A percentile compares a stretch with the other conserved stretches of the same genome.
Evolutionary conservation across 192 early-diverging fungal genomes (phyloP).

Genomic region (Funneliformis geosporum): DNA sequence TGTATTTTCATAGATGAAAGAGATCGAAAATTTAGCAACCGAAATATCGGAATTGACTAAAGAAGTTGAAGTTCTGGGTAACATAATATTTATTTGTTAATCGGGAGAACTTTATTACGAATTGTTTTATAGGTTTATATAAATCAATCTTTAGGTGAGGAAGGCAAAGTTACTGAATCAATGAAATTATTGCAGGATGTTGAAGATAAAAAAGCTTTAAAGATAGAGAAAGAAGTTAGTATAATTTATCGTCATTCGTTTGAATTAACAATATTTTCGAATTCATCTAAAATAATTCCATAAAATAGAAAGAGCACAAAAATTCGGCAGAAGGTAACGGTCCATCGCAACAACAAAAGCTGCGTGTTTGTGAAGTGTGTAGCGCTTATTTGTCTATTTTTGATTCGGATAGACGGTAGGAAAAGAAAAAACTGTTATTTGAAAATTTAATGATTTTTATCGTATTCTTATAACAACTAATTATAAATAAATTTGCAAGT

Average conservation of each 20-base stretch:
- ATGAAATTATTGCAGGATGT: conserved; percentile 47
- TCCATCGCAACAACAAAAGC: conserved; percentile 55
- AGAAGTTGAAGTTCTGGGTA: conserved; percentile 50
- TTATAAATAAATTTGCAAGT: neutral
- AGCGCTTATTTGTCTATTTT: conserved; percentile 54
- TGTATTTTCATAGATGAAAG: conserved; percentile 23
- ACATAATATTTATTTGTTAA: conserved; percentile 10
- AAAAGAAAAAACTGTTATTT: neutral
- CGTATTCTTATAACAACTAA: neutral
- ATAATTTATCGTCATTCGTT: neutral
- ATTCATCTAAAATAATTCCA: neutral
- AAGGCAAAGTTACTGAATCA: conserved; percentile 50
- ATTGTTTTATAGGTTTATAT: no score
- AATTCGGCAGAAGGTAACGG: conserved; percentile 39
- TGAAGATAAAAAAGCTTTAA: conserved; percentile 44
- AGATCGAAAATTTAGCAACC: conserved; percentile 32
- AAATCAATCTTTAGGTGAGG: conserved; percentile 39
- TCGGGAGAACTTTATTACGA: neutral
- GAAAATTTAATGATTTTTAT: neutral
- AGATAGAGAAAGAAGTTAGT: conserved; percentile 49
- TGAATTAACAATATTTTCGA: neutral
- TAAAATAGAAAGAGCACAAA: conserved; percentile 46
- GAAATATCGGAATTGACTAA: conserved; percentile 42
- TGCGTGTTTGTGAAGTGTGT: conserved; percentile 60
- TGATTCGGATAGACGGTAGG: conserved; percentile 51